These are phyloP conservation scores for Cladosporium oxysporum DNA, from an alignment of 2,329 filamentous ascomycete species.

Conservation along the genomic window DNA sequence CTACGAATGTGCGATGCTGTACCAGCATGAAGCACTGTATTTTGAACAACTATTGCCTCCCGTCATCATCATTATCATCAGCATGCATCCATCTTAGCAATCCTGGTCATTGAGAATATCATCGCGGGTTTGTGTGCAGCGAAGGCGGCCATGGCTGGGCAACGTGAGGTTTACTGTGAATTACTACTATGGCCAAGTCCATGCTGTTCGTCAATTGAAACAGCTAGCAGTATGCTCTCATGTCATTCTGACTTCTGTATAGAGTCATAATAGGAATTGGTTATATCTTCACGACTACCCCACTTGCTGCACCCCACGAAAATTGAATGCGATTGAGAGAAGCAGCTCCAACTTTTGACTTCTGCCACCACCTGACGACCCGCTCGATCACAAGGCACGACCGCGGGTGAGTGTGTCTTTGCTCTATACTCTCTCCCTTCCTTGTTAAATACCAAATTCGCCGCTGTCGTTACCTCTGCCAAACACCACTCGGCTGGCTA, in stretches of 20 bases:
- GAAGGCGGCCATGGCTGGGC: no score
- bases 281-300: neutral
- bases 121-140: no score
- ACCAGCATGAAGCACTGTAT: neutral
- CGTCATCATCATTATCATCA: neutral
- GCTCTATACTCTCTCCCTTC: neutral
- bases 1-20: constrained; percentile 7
- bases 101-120: neutral
- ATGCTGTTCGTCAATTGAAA: no score
- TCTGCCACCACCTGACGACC: constrained; percentile 11
- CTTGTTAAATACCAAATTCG: neutral
- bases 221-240: neutral
- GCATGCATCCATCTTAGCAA: neutral
- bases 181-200: no score
- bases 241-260: neutral
- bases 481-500: neutral
- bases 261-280: neutral
- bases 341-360: constrained; percentile 1
- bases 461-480: constrained; percentile 13
- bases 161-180: no score
- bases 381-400: constrained; percentile 7
- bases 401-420: constrained; percentile 8
- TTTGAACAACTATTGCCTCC: neutral
- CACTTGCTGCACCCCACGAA: constrained; percentile 10
- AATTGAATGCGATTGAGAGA: constrained; percentile 6